Base-by-base conservation (phyloP, 1,284 basidiomycete species). In the Boletus semigastroideus region DNA sequence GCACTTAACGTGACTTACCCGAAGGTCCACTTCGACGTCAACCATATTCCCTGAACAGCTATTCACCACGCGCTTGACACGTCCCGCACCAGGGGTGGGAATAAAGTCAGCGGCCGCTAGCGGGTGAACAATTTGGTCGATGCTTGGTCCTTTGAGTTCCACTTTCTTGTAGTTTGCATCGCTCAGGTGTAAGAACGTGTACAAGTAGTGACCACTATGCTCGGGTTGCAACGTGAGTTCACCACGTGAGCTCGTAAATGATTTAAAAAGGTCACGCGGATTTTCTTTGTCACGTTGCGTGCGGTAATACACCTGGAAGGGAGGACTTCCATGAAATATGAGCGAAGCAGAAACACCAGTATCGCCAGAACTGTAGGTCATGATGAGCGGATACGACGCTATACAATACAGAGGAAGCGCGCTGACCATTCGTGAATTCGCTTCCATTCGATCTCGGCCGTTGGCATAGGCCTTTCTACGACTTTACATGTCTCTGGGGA, bases 341-440 rank as follows among this genome's bases (percentile, higher is more conserved):
- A 98, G 84, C 13, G 87, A 84, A 6, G 92, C 92, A 25, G 88
- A 88, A 46, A 96, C 89, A 10, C 96, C 96, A 25, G 92, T 94
- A 59, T 98, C 94, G 13, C 94, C 93, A 33, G 93, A 94, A 67
- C 94, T 98, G 55, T 53, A 59, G 60, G n/a, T 2, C 6, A 34
- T 31, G 8, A 50, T 49, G 48, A 54, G 31, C 34, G 22, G 38
- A 48, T 30, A 14, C 14, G 6, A 36, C 56, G 40, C 51, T 43
- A 39, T 53, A 34, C 22, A 11, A 3, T 30, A 50, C 5, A 53
- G 38, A n/a, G 22, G 14, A 33, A 30, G 42, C 33, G 14, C 17
- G 64, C 75, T 52, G 61, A 90, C 92, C 92, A 94, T 74, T 94
- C 96, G 61, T 95, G 90, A 59, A 98, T 90, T 48, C 89, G 87